A percentile compares a stretch with the other conserved stretches of the same genome.
phyloP scores from a whole-genome alignment of 345 rosid genomes.

The Stellera chamaejasme region DNA sequence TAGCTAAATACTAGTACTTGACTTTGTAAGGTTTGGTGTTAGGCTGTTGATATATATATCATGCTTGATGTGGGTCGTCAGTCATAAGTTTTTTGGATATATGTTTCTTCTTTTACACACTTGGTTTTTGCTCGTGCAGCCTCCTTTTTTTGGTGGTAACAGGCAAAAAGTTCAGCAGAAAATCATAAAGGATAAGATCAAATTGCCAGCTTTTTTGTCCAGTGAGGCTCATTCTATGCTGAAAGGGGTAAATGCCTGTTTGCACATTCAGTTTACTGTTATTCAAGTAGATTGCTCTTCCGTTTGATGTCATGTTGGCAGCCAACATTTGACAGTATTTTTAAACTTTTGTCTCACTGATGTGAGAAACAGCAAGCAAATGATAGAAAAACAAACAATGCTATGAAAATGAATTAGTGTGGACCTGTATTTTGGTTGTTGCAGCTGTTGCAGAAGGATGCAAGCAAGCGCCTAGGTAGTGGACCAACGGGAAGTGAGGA shows the following conservation, averaged over 20 bases:
- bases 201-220: slow-evolving; percentile 61
- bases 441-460: slow-evolving; percentile 74
- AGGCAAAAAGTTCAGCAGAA: slow-evolving; percentile 63
- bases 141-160: slow-evolving; percentile 65
- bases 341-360: too few relatives aligned
- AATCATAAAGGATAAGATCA: slow-evolving; percentile 75
- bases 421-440: slow-evolving; percentile 4
- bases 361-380: too few relatives aligned
- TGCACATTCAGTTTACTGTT: too few relatives aligned
- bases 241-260: slow-evolving; percentile 53
- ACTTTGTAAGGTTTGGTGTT: too few relatives aligned
- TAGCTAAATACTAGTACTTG: too few relatives aligned
- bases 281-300: too few relatives aligned
- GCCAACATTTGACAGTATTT: too few relatives aligned
- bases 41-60: too few relatives aligned
- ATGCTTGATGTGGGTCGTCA: too few relatives aligned
- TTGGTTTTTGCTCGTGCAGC: slow-evolving; percentile 35
- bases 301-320: too few relatives aligned
- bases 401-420: too few relatives aligned
- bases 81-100: too few relatives aligned
- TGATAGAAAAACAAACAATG: background rate
- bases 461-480: slow-evolving; percentile 60
- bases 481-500: slow-evolving; percentile 65
- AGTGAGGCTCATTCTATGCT: slow-evolving; percentile 73
- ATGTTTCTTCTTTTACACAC: background rate